These are phyloP conservation scores for Cyclocybe cylindracea DNA, from an alignment of 768 basidiomycete genomes.

Conservation along the genomic window DNA sequence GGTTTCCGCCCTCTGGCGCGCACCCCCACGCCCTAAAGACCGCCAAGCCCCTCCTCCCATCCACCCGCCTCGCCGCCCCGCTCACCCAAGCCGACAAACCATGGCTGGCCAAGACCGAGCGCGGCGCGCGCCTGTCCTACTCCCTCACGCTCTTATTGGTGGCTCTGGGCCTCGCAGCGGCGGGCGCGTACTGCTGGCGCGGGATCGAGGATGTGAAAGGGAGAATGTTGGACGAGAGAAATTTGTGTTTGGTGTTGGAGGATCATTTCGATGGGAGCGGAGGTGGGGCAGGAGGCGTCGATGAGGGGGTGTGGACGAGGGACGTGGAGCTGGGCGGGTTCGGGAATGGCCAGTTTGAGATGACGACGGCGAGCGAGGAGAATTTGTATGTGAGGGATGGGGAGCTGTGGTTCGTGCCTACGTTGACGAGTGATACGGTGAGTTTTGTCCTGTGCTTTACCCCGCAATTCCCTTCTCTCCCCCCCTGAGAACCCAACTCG, in stretches of 20 bases:
- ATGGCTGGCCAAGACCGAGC: conserved; percentile 49
- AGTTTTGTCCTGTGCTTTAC: too few relatives aligned
- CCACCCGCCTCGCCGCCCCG: conserved; percentile 53
- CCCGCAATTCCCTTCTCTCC: too few relatives aligned
- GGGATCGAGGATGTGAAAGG: conserved; percentile 35
- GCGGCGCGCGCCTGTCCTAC: conserved; percentile 33
- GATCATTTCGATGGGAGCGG: conserved; percentile 62
- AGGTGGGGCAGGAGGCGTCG: conserved; percentile 43
- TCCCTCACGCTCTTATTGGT: conserved; percentile 54
- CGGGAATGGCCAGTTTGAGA: conserved; percentile 81
- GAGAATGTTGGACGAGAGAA: conserved; percentile 22
- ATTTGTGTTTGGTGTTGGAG: conserved; percentile 64
- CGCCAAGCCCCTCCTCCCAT: conserved; percentile 40
- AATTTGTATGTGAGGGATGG: conserved; percentile 71
- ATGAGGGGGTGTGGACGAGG: conserved; percentile 58
- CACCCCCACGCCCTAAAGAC: conserved; percentile 24
- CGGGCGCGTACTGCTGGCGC: conserved; percentile 54
- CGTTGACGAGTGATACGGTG: conserved; percentile 67
- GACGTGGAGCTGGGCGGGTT: conserved; percentile 79
- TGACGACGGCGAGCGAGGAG: conserved; percentile 61
- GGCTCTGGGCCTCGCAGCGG: conserved; percentile 53
- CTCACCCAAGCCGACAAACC: conserved; percentile 59
- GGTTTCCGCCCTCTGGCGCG: conserved; percentile 15
- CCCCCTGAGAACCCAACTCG: too few relatives aligned
- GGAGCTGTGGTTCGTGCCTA: conserved; percentile 79